Evolutionary conservation across 192 early-diverging fungal genomes (phyloP).

Genomic region (Cetraspora pellucida): DNA sequence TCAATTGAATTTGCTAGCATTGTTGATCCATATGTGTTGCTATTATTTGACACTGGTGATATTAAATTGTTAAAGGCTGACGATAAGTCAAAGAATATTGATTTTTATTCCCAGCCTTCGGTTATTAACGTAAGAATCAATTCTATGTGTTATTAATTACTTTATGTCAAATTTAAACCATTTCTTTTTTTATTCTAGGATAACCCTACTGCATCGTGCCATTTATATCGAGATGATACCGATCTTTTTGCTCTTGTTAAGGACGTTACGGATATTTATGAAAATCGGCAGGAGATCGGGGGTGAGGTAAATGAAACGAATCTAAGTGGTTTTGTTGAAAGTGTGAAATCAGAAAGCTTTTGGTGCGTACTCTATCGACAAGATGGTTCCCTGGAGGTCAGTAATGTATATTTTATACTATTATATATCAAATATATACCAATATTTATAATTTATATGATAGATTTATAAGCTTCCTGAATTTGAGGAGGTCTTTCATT

Average conservation of each 20-base stretch:
- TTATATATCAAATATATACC: not conserved
- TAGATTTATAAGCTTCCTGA: slow-evolving; percentile 61
- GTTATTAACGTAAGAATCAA: slow-evolving; percentile 46
- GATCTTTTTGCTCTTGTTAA: slow-evolving; percentile 37
- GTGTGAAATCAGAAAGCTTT: slow-evolving; percentile 44
- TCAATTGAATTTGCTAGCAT: slow-evolving; percentile 74
- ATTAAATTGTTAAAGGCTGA: slow-evolving; percentile 64
- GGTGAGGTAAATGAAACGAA: slow-evolving; percentile 42
- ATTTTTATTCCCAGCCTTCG: slow-evolving; percentile 40
- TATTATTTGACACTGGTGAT: slow-evolving; percentile 67
- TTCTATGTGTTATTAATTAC: not conserved
- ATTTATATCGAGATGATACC: slow-evolving; percentile 56
- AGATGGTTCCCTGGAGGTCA: slow-evolving; percentile 69
- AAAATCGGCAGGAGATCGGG: not conserved
- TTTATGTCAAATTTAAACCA: not conserved
- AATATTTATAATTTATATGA: not conserved
- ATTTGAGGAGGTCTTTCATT: slow-evolving; percentile 58
- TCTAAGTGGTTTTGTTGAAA: slow-evolving; percentile 45
- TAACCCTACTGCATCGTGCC: slow-evolving; percentile 40
- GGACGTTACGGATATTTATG: slow-evolving; percentile 25
- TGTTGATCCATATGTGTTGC: slow-evolving; percentile 78
- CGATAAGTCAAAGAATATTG: slow-evolving; percentile 48
- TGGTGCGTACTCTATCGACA: slow-evolving; percentile 70
- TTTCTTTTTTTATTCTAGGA: slow-evolving; percentile 32
- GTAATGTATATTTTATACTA: not conserved